These are phyloP conservation scores for Sporopachydermia lactativora DNA, from an alignment of 805 yeast genomes.

Conservation along the genomic window DNA sequence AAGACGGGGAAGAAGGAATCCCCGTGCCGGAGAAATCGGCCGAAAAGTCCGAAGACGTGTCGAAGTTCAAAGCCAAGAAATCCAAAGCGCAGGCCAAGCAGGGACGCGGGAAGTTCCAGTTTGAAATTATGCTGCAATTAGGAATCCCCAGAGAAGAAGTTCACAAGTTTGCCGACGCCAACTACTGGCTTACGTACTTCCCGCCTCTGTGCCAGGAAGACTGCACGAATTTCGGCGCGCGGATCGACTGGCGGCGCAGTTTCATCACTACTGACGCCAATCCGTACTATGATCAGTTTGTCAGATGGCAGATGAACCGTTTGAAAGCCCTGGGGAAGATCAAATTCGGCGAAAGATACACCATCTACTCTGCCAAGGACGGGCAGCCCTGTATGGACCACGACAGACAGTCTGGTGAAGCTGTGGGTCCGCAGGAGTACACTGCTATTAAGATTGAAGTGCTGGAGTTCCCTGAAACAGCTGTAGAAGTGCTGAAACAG, in stretches of 20 bases:
- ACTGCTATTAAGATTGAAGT: constrained; percentile 80
- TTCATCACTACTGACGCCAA: constrained; percentile 90
- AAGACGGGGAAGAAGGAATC: constrained; percentile 39
- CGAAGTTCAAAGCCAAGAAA: constrained; percentile 86
- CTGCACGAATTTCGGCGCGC: constrained; percentile 72
- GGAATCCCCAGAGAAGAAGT: constrained; percentile 81
- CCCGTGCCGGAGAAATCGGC: constrained; percentile 18
- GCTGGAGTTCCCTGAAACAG: constrained; percentile 40
- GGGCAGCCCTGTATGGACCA: constrained; percentile 99
- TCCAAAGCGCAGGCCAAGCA: constrained; percentile 89
- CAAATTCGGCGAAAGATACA: constrained; percentile 96
- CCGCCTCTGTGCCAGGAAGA: constrained; percentile 80
- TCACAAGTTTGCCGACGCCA: constrained; percentile 80
- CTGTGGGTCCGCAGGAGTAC: constrained; percentile 93
- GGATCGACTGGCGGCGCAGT: constrained; percentile 97
- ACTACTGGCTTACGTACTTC: constrained; percentile 80
- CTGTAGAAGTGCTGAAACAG: constrained; percentile 30
- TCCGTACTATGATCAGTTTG: constrained; percentile 88
- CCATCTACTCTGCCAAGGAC: constrained; percentile 93
- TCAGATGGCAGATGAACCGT: constrained; percentile 91
- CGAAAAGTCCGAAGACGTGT: constrained; percentile 52
- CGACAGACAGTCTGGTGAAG: constrained; percentile 95
- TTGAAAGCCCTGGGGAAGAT: constrained; percentile 78
- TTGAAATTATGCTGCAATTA: constrained; percentile 88
- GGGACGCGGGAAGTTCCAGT: constrained; percentile 90